A percentile compares a stretch with the other conserved stretches of the same genome.
Evolutionary conservation across 2,329 filamentous ascomycete genomes (phyloP).

Genomic region (Diaporthe ampelina): DNA sequence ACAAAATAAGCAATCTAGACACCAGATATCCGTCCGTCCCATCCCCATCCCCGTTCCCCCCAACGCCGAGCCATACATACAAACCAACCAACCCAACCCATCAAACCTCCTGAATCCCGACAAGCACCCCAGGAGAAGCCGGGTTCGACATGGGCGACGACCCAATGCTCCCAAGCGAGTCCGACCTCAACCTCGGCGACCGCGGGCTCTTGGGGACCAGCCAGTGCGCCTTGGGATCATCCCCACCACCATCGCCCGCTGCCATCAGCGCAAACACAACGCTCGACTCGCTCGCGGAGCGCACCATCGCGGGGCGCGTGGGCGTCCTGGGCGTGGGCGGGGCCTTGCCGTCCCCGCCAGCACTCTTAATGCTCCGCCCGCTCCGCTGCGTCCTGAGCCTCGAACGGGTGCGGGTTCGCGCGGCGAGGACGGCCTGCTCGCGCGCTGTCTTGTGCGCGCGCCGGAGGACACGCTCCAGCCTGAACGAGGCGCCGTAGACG

Average conservation of each 20-base stretch:
- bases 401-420: neutral
- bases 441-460: constrained; percentile 44
- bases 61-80: neutral
- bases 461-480: constrained; percentile 50
- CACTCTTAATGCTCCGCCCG: neutral
- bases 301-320: neutral
- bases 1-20: neutral
- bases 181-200: constrained; percentile 2
- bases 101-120: constrained; percentile 12
- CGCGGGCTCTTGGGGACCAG: constrained; percentile 29
- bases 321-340: neutral
- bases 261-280: constrained; percentile 11
- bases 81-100: too few relatives aligned
- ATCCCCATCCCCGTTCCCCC: too few relatives aligned
- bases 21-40: neutral
- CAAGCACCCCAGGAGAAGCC: constrained; percentile 16
- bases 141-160: constrained; percentile 18
- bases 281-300: constrained; percentile 6
- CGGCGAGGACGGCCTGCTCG: constrained; percentile 13
- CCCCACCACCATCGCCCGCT: neutral
- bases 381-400: neutral
- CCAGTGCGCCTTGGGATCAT: constrained; percentile 26
- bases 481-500: constrained; percentile 49
- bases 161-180: constrained; percentile 7
- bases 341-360: neutral